These are phyloP conservation scores for Canariomyces notabilis DNA, from an alignment of 2,329 filamentous ascomycete genomes.

Conservation along the genomic window DNA sequence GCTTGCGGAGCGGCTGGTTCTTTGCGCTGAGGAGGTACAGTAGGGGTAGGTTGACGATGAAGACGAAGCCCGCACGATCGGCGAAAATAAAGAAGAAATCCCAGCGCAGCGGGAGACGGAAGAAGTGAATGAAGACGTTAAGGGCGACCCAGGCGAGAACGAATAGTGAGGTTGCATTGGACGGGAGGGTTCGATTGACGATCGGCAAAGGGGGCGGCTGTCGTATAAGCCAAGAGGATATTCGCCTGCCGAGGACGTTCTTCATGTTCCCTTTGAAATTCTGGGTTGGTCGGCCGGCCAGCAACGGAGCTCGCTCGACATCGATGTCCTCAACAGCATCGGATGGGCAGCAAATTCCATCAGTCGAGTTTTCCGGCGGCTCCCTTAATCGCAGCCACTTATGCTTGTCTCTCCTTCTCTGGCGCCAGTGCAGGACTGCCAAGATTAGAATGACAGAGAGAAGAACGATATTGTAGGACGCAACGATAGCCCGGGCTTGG, in stretches of 20 bases:
- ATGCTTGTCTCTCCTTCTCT: slow-evolving; percentile 20
- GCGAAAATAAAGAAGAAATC: slow-evolving; percentile 52
- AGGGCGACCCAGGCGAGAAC: slow-evolving; percentile 47
- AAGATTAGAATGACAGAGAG: slow-evolving; percentile 28
- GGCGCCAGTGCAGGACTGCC: slow-evolving; percentile 26
- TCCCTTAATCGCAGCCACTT: slow-evolving; percentile 20
- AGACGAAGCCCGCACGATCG: slow-evolving; percentile 51
- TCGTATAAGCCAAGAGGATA: slow-evolving; percentile 41
- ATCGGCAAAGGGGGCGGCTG: slow-evolving; percentile 55
- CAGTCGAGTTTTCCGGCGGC: too few relatives aligned
- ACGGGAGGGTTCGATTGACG: slow-evolving; percentile 51
- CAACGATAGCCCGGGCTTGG: slow-evolving; percentile 30
- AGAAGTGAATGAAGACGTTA: slow-evolving; percentile 55
- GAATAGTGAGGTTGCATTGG: slow-evolving; percentile 51
- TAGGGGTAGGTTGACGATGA: slow-evolving; percentile 44
- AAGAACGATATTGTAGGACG: slow-evolving; percentile 33
- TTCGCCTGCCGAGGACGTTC: not conserved
- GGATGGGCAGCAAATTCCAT: slow-evolving; percentile 26
- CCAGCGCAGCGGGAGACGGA: slow-evolving; percentile 42
- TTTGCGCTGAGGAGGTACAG: slow-evolving; percentile 63
- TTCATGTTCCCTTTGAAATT: not conserved
- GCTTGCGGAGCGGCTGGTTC: slow-evolving; percentile 55
- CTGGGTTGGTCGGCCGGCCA: not conserved
- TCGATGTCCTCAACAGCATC: slow-evolving; percentile 27
- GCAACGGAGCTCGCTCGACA: slow-evolving; percentile 33